Evolutionary conservation across 2,329 filamentous ascomycete species (phyloP), one percentile per base, ranked within the genome.

Genomic region (Penicillium frequentans): DNA sequence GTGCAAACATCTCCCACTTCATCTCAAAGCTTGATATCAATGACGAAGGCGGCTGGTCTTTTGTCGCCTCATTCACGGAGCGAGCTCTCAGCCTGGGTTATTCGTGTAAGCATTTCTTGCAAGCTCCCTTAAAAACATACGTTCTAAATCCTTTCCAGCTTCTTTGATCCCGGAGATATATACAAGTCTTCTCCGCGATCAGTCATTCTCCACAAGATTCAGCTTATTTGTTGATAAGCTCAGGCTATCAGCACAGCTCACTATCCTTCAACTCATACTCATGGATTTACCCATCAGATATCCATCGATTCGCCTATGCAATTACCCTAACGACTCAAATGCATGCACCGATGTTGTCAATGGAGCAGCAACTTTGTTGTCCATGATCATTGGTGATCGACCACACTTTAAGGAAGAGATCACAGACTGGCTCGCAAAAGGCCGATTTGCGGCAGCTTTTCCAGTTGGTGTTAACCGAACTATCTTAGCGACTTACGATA

Each of bases 21-120:
- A 71, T 68, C 33, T 70, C 68, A 70, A 29, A 69, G 62, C 26
- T 87, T 74, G 78, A 73, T 67, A 44, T 70, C 6, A 56, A 65
- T 13, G 63, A 73, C 62, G 46, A 63, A 54, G 54, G 72, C 60
- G 31, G 61, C 55, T 64, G 73, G 70, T 62, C 74, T 49, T 72
- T 69, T 45, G 59, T 75, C 27, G 73, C 77, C 42, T 77, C 80
- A 46, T 64, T 87, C 7, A 74, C 79, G 21, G 78, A 84, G 3
- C 87, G 88, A 60, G 80, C 85, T 1, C 76, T 93, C 57, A 87
- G 83, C 29, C 73, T 96, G 29, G 91, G 90, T 3, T 91, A 95
- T 73, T 78, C 82, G 52, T 88, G 90, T 90, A 79, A 69, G 37
- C 10, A 9, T 46, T 16, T 10, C 14, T 29, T 21, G 27, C 2